Conservation (phyloP, 768 basidiomycete genomes). For the Tulasnella sp. region DNA sequence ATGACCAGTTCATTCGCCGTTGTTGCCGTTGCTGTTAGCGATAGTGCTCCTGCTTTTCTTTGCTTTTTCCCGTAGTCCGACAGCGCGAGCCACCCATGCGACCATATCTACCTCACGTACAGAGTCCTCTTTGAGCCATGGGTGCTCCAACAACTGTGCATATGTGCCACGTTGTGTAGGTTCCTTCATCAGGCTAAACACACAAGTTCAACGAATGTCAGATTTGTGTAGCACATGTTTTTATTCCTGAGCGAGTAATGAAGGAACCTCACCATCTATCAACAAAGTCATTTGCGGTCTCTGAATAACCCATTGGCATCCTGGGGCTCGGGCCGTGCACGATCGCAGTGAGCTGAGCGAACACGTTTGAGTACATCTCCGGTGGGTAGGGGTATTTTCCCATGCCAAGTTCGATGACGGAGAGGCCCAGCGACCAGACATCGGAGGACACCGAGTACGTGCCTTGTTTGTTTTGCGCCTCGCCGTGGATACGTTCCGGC, state of each 20-base stretch:
- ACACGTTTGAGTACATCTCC: conserved; percentile 93
- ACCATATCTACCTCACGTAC: conserved; percentile 69
- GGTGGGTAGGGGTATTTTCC: conserved; percentile 92
- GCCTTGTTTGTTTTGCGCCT: conserved; percentile 72
- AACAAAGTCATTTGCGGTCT: conserved; percentile 74
- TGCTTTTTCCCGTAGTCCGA: conserved; percentile 23
- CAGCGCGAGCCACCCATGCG: conserved; percentile 53
- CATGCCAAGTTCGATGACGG: conserved; percentile 85
- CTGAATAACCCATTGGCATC: conserved; percentile 60
- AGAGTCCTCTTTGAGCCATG: conserved; percentile 58
- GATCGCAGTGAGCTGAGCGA: conserved; percentile 93
- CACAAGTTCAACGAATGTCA: not conserved
- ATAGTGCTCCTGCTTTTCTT: not conserved
- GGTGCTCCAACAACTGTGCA: conserved; percentile 68
- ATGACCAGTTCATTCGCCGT: no score
- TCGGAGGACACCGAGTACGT: conserved; percentile 96
- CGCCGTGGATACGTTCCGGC: conserved; percentile 96
- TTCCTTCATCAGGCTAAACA: conserved; percentile 51
- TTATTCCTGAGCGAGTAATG: conserved; percentile 2
- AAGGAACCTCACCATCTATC: conserved; percentile 41
- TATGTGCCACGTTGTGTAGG: conserved; percentile 75
- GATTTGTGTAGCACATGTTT: not conserved
- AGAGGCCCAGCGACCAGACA: conserved; percentile 93
- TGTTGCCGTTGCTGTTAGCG: no score
- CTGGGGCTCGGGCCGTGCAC: conserved; percentile 89